phyloP scores from a whole-genome alignment of 2,329 filamentous ascomycete species.

The Plectosphaerella plurivora region DNA sequence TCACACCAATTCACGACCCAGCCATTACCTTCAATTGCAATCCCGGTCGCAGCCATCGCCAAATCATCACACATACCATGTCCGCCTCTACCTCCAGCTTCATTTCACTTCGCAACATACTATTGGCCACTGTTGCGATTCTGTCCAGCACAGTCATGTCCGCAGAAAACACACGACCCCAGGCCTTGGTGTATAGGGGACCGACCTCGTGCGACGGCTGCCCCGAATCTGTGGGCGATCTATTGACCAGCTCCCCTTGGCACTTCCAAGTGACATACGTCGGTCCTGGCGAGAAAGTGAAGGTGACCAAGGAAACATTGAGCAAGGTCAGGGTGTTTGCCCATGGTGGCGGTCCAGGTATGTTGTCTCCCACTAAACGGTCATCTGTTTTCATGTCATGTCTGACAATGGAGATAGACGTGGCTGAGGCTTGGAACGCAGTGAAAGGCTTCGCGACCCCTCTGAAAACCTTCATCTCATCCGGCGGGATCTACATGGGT shows the following conservation, averaged over 20 bases:
- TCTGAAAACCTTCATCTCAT: conserved; percentile 14
- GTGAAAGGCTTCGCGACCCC: neutral
- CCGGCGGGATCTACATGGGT: conserved; percentile 18
- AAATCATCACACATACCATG: no score
- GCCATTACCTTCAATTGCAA: no score
- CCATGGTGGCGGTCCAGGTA: neutral
- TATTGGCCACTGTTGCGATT: no score
- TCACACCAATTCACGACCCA: no score
- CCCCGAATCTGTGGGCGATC: neutral
- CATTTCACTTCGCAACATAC: no score
- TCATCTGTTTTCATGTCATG: neutral
- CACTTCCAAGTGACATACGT: neutral
- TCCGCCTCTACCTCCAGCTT: no score
- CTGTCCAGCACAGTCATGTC: no score
- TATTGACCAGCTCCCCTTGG: neutral
- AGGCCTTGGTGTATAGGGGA: neutral
- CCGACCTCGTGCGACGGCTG: neutral
- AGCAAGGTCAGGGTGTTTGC: neutral
- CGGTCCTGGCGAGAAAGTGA: neutral
- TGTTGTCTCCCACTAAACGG: neutral
- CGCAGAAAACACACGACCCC: neutral
- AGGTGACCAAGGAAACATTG: neutral
- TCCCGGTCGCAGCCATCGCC: no score
- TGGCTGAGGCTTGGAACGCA: neutral
- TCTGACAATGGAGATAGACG: neutral